Percentiles rank a stretch among this genome's conserved stretches.
Evolutionary conservation across 2,329 filamentous ascomycete species (phyloP).

Genomic region (Penicillium digitatum): DNA sequence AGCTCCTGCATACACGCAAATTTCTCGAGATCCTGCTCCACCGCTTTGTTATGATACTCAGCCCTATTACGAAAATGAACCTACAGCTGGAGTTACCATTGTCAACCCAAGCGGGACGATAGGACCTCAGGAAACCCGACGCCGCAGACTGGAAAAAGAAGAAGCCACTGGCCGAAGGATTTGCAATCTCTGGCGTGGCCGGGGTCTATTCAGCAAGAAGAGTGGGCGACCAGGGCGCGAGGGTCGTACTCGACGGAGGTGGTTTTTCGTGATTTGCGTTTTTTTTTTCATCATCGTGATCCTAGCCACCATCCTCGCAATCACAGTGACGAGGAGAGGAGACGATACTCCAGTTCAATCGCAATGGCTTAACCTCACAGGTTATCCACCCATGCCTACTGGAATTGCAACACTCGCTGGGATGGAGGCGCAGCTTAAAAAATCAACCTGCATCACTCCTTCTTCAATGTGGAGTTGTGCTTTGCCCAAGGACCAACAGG

Average conservation of each 20-base stretch:
- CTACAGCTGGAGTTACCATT: conserved; percentile 23
- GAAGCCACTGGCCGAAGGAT: conserved; percentile 56
- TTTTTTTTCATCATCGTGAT: conserved; percentile 55
- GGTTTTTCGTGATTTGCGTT: conserved; percentile 54
- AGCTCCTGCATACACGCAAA: conserved; percentile 35
- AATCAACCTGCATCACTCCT: conserved; percentile 66
- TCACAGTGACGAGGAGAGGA: conserved; percentile 51
- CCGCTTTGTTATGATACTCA: conserved; percentile 27
- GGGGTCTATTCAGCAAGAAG: conserved; percentile 59
- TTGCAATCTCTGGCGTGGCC: conserved; percentile 62
- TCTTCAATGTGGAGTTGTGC: conserved; percentile 81
- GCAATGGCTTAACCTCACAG: conserved; percentile 78
- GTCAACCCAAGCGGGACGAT: conserved; percentile 21
- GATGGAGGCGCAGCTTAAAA: conserved; percentile 61
- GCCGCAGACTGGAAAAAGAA: conserved; percentile 62
- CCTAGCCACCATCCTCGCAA: conserved; percentile 55
- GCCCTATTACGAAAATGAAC: conserved; percentile 12
- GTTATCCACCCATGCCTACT: conserved; percentile 80
- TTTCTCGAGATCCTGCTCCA: conserved; percentile 25
- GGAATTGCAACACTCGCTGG: conserved; percentile 75
- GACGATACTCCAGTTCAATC: conserved; percentile 46
- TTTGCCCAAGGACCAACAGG: conserved; percentile 72
- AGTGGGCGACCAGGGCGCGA: conserved; percentile 62
- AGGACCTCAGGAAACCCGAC: conserved; percentile 48
- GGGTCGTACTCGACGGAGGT: conserved; percentile 59